Evolutionary conservation across 352 stramenopile species (phyloP).

Genomic region (Pythium aristosporum): DNA sequence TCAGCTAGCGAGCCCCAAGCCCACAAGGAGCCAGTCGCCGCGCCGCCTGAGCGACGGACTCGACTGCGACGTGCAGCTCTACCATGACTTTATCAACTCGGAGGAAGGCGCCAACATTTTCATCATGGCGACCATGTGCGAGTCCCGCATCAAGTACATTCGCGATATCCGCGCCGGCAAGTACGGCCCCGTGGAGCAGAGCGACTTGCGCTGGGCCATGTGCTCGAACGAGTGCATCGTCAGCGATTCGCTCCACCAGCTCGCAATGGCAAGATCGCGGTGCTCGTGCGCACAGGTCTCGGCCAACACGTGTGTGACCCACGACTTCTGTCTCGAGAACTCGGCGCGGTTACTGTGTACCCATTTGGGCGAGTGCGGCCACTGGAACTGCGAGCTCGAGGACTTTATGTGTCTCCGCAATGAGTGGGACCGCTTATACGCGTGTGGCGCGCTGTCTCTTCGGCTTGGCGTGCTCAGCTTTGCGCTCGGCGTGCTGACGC

Average conservation of each 20-base stretch:
- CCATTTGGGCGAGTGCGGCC: constrained; percentile 83
- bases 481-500: constrained; percentile 21
- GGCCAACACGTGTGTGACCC: constrained; percentile 49
- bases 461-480: constrained; percentile 5
- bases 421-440: constrained; percentile 80
- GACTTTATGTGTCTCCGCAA: constrained; percentile 92
- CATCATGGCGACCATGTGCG: constrained; percentile 69
- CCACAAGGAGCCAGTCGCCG: neutral
- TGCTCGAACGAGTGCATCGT: constrained; percentile 82
- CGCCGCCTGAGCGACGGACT: constrained; percentile 22
- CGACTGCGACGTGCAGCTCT: constrained; percentile 51
- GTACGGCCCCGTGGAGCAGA: constrained; percentile 63
- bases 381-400: constrained; percentile 83
- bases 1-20: neutral
- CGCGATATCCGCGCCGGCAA: constrained; percentile 54
- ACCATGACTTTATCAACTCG: constrained; percentile 53
- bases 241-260: constrained; percentile 76
- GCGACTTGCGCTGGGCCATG: constrained; percentile 75
- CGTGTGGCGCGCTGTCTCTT: constrained; percentile 34
- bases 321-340: constrained; percentile 84
- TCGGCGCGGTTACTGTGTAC: constrained; percentile 82
- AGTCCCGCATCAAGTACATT: constrained; percentile 74
- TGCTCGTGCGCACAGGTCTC: constrained; percentile 86
- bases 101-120: constrained; percentile 64
- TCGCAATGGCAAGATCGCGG: constrained; percentile 69